Conservation (phyloP, 371 early-diverging fungal genomes). For the Nosema muscidifuracis region DNA sequence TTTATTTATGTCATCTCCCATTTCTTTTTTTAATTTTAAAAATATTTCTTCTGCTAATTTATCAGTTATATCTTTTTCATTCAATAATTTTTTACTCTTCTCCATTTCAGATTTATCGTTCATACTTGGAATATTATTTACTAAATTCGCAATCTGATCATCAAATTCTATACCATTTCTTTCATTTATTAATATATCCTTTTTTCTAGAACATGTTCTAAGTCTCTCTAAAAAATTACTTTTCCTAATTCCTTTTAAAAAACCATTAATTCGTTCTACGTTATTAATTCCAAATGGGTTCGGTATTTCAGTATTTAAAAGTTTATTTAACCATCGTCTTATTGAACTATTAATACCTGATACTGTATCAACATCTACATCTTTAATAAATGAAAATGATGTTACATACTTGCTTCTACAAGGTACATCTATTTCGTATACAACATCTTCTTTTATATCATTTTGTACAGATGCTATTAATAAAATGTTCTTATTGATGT, state of each 20-base stretch:
- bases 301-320: slow-evolving; percentile 11
- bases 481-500: slow-evolving; percentile 8
- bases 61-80: too few relatives aligned
- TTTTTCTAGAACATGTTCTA: not conserved
- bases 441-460: slow-evolving; percentile 12
- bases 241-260: not conserved
- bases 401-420: slow-evolving; percentile 18
- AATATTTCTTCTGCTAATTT: too few relatives aligned
- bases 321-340: not conserved
- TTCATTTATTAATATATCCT: not conserved
- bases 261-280: not conserved
- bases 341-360: slow-evolving; percentile 12
- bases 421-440: not conserved
- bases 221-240: not conserved
- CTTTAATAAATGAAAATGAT: slow-evolving; percentile 2
- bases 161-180: not conserved
- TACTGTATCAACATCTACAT: slow-evolving; percentile 3
- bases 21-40: too few relatives aligned
- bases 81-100: too few relatives aligned
- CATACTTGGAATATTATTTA: not conserved
- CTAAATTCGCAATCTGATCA: not conserved
- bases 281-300: slow-evolving; percentile 1
- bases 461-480: slow-evolving; percentile 13
- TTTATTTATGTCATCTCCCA: too few relatives aligned
- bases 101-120: too few relatives aligned